phyloP scores from a whole-genome alignment of 768 basidiomycete species.

The Kwoniella sp. region DNA sequence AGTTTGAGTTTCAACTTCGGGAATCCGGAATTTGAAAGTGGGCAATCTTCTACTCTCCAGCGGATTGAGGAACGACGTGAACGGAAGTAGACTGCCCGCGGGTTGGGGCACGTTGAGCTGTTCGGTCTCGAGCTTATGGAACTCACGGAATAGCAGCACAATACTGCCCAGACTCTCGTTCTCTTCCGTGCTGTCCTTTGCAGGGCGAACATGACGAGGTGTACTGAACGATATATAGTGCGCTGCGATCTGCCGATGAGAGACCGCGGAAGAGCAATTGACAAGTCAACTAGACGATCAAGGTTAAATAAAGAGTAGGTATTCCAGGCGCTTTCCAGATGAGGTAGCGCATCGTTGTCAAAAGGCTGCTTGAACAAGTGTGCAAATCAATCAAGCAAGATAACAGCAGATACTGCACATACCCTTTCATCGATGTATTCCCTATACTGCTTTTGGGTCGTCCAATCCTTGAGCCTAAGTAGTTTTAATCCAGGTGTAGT shows the following conservation, averaged over 20 bases:
- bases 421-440: conserved; percentile 51
- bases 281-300: no score
- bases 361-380: no score
- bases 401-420: conserved; percentile 13
- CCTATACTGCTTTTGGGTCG: conserved; percentile 45
- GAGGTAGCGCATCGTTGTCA: no score
- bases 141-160: conserved; percentile 47
- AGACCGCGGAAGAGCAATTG: not conserved
- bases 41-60: not conserved
- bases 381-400: no score
- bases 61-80: not conserved
- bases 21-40: not conserved
- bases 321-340: no score
- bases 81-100: no score
- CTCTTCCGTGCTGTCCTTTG: conserved; percentile 31
- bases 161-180: conserved; percentile 50
- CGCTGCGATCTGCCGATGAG: conserved; percentile 38
- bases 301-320: no score
- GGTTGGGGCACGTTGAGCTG: no score
- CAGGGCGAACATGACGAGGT: conserved; percentile 28
- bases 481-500: no score
- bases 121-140: no score
- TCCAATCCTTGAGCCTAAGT: conserved; percentile 52
- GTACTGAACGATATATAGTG: conserved; percentile 37
- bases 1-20: not conserved